A percentile compares a stretch with the other conserved stretches of the same genome.
Evolutionary conservation across 345 rosid genomes (phyloP).

Genomic region (Streptanthus diversifolius): DNA sequence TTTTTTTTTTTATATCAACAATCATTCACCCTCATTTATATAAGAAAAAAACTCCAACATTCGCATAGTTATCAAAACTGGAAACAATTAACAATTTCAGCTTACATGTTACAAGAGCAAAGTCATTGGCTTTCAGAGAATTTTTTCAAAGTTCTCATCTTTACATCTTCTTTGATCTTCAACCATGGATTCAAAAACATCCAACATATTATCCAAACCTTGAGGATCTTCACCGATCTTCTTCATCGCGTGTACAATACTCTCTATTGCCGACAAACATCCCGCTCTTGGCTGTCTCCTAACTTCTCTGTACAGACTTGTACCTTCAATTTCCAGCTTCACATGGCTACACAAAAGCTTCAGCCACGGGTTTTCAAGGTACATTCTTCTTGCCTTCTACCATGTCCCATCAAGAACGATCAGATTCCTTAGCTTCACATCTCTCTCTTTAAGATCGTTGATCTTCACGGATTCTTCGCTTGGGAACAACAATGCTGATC

Average conservation of each 20-base stretch:
- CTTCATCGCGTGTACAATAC: slow-evolving; percentile 65
- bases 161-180: slow-evolving; percentile 68
- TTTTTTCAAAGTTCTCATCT: slow-evolving; percentile 45
- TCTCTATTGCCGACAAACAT: slow-evolving; percentile 75
- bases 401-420: slow-evolving; percentile 87
- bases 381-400: slow-evolving; percentile 77
- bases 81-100: not conserved
- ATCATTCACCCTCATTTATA: no score
- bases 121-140: not conserved
- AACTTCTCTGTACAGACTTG: slow-evolving; percentile 68
- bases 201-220: slow-evolving; percentile 58
- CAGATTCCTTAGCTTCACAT: slow-evolving; percentile 53
- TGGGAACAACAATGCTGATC: slow-evolving; percentile 67
- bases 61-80: not conserved
- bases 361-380: slow-evolving; percentile 85
- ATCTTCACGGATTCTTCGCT: slow-evolving; percentile 50
- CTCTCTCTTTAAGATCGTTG: slow-evolving; percentile 42
- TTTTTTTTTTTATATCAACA: no score
- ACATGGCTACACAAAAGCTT: slow-evolving; percentile 65
- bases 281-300: slow-evolving; percentile 75
- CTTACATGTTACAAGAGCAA: slow-evolving; percentile 9
- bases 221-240: slow-evolving; percentile 47
- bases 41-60: not conserved
- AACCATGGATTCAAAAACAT: slow-evolving; percentile 78
- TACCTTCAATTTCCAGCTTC: slow-evolving; percentile 54